A percentile compares a stretch with the other conserved stretches of the same genome.
These are phyloP conservation scores for Ophiorrhiza pumila DNA, from an alignment of 257 asterid genomes.

Conservation along the genomic window DNA sequence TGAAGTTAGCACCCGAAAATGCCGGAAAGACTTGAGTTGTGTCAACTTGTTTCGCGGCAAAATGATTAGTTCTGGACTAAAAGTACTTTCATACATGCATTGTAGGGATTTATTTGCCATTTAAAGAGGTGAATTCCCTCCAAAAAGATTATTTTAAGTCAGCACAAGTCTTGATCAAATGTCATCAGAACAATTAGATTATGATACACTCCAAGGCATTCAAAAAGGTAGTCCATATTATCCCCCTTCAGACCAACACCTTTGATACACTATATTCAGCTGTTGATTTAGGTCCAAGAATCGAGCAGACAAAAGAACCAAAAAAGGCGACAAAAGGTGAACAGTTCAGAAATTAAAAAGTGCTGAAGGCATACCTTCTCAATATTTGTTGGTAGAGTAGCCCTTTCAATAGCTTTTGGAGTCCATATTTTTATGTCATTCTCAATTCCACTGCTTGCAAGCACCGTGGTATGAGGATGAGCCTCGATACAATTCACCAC, in stretches of 20 bases:
- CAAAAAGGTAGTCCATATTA: not conserved
- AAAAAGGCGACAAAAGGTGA: not conserved
- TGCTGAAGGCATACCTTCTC: constrained; percentile 47
- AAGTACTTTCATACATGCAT: not conserved
- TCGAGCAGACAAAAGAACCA: not conserved
- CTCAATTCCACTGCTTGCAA: constrained; percentile 91
- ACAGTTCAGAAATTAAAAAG: not conserved
- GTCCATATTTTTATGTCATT: constrained; percentile 74
- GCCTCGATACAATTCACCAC: constrained; percentile 81
- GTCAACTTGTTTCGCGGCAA: not conserved
- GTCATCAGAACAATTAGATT: not conserved
- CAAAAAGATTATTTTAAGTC: not conserved
- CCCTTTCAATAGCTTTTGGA: constrained; percentile 70
- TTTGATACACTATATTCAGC: not conserved
- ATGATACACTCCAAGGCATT: not conserved
- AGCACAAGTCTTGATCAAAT: not conserved
- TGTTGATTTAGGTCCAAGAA: not conserved
- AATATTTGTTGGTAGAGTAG: constrained; percentile 57
- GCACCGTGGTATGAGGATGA: constrained; percentile 73
- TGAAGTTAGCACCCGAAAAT: not conserved
- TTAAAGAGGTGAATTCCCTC: not conserved
- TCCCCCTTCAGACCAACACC: not conserved
- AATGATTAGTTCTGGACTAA: not conserved
- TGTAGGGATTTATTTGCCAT: not conserved
- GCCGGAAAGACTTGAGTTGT: not conserved